These are phyloP conservation scores for Omphalotus guepiniiformis DNA, from an alignment of 768 basidiomycete genomes.

Conservation along the genomic window DNA sequence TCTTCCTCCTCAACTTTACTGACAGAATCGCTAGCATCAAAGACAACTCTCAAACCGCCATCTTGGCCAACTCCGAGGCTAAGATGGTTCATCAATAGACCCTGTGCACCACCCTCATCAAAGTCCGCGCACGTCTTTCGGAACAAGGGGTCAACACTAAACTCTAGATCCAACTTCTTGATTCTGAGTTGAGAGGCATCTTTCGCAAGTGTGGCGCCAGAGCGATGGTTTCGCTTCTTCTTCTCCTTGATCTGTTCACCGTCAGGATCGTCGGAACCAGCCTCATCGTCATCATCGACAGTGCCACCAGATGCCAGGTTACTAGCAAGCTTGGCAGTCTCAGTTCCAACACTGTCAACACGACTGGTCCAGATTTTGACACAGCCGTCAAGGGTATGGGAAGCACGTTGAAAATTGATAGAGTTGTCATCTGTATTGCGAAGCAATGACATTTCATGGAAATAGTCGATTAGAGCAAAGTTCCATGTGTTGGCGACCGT, in stretches of 20 bases:
- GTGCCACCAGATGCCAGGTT: conserved; percentile 67
- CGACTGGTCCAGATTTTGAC: conserved; percentile 99
- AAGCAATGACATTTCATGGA: conserved; percentile 95
- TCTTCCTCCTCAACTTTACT: conserved; percentile 72
- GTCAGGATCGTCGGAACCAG: conserved; percentile 62
- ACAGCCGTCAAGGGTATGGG: conserved; percentile 95
- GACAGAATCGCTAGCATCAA: conserved; percentile 92
- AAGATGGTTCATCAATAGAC: conserved; percentile 95
- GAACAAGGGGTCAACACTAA: conserved; percentile 94
- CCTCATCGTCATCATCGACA: conserved; percentile 56
- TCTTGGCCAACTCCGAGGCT: conserved; percentile 72
- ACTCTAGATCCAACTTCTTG: conserved; percentile 95
- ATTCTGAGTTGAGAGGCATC: conserved; percentile 72
- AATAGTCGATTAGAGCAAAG: conserved; percentile 97
- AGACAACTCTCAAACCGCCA: conserved; percentile 84
- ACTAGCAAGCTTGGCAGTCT: conserved; percentile 91
- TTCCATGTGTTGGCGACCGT: conserved; percentile 97
- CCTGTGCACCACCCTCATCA: conserved; percentile 96
- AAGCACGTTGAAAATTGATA: conserved; percentile 99
- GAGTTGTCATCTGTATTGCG: conserved; percentile 91
- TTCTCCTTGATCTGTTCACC: conserved; percentile 57
- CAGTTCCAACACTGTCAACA: conserved; percentile 94
- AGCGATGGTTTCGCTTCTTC: conserved; percentile 64
- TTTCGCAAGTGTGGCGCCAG: conserved; percentile 87
- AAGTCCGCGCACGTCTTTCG: conserved; percentile 98